phyloP scores from a whole-genome alignment of 2,329 filamentous ascomycete genomes.

The Scytalidium lignicola region DNA sequence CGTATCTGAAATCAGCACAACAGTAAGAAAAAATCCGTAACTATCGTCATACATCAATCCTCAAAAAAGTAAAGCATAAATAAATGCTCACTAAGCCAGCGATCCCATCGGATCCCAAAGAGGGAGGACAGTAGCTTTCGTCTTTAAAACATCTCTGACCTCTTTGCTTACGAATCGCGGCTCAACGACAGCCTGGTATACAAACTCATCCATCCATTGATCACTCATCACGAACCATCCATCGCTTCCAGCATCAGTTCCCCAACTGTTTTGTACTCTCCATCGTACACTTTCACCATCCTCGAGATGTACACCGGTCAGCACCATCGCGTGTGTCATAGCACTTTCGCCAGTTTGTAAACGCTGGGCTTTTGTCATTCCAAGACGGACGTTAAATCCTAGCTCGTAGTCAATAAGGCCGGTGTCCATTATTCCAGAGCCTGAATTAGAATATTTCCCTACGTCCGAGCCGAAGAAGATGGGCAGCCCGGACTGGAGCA shows the following conservation, averaged over 20 bases:
- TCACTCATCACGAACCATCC: constrained; percentile 92
- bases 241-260: constrained; percentile 60
- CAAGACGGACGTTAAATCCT: constrained; percentile 72
- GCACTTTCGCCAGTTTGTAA: constrained; percentile 68
- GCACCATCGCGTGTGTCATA: constrained; percentile 92
- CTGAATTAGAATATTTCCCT: constrained; percentile 69
- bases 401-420: constrained; percentile 73
- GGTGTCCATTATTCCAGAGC: constrained; percentile 73
- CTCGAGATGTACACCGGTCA: constrained; percentile 76
- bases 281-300: constrained; percentile 65
- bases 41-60: neutral
- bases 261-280: constrained; percentile 88
- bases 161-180: constrained; percentile 60
- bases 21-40: neutral
- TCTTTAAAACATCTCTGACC: constrained; percentile 63
- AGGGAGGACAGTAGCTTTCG: constrained; percentile 66
- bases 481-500: constrained; percentile 72
- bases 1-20: too few relatives aligned
- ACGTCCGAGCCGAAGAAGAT: constrained; percentile 90
- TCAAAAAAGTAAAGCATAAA: neutral
- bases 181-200: constrained; percentile 83
- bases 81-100: constrained; percentile 45
- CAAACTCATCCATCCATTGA: constrained; percentile 72
- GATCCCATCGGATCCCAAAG: constrained; percentile 80
- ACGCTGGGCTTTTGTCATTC: constrained; percentile 70